Percentiles rank a stretch among this genome's conserved stretches.
phyloP scores from a whole-genome alignment of 345 rosid species.

The Hevea brasiliensis region DNA sequence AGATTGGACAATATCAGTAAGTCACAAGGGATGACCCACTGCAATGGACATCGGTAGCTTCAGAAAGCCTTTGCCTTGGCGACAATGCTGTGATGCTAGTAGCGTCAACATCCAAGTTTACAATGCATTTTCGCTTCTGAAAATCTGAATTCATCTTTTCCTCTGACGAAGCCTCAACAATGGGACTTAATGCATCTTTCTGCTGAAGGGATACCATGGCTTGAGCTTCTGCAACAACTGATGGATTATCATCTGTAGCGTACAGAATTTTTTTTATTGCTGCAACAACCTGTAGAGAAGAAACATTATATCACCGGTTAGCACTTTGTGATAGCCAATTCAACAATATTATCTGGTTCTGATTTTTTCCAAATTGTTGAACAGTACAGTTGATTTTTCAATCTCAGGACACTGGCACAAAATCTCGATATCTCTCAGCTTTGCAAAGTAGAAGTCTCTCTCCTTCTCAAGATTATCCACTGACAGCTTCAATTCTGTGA shows the following conservation, averaged over 20 bases:
- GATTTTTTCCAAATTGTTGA: neutral
- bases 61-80: constrained; percentile 81
- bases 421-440: constrained; percentile 87
- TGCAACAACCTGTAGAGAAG: constrained; percentile 58
- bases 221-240: constrained; percentile 69
- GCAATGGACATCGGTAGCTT: constrained; percentile 86
- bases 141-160: constrained; percentile 56
- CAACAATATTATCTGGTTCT: neutral
- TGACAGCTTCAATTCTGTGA: constrained; percentile 86
- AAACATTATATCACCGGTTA: neutral
- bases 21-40: constrained; percentile 91
- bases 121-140: constrained; percentile 75
- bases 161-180: constrained; percentile 63
- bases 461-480: constrained; percentile 97
- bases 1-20: constrained; percentile 39
- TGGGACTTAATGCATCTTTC: constrained; percentile 65
- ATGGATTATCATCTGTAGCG: constrained; percentile 68
- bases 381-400: constrained; percentile 61
- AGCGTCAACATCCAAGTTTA: constrained; percentile 71
- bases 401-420: constrained; percentile 71
- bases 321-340: neutral
- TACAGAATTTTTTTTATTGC: constrained; percentile 79
- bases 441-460: constrained; percentile 89
- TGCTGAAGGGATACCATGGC: constrained; percentile 50
- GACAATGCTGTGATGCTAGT: constrained; percentile 67